Evolutionary conservation across 176 grass and related monocot genomes (phyloP).

Genomic region (Aegilops umbellulata): DNA sequence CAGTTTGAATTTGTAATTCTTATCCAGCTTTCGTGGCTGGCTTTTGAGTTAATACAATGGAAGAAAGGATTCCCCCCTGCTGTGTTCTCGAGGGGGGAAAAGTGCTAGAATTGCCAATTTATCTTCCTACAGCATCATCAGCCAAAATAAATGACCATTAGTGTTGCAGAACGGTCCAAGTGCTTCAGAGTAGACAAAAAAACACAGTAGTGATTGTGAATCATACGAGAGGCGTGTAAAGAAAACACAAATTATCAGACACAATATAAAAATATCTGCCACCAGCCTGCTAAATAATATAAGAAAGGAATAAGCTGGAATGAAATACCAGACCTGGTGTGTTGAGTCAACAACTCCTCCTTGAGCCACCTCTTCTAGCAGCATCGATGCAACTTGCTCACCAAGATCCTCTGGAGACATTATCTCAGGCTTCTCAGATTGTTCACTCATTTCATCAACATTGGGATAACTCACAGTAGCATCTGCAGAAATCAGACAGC

Average conservation of each 20-base stretch:
- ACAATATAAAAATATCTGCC: not conserved
- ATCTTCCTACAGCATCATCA: not conserved
- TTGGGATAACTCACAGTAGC: slow-evolving; percentile 53
- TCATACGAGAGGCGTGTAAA: not conserved
- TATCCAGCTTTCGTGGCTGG: not conserved
- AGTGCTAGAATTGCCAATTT: not conserved
- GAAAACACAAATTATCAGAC: not conserved
- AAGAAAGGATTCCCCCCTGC: not conserved
- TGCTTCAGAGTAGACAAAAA: not conserved
- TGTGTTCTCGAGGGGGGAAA: not conserved
- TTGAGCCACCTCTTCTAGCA: slow-evolving; percentile 76
- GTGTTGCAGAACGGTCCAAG: not conserved
- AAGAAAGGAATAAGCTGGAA: not conserved
- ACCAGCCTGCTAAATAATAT: not conserved
- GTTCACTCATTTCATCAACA: slow-evolving; percentile 62
- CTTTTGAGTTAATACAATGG: not conserved
- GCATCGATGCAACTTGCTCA: slow-evolving; percentile 71
- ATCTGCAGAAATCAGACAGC: slow-evolving; percentile 81
- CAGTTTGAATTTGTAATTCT: not conserved
- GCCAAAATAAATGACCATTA: not conserved
- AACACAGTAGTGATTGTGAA: not conserved
- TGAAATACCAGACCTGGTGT: slow-evolving; percentile 60
- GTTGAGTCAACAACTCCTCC: slow-evolving; percentile 92
- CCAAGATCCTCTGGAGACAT: slow-evolving; percentile 87
- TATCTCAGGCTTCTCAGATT: slow-evolving; percentile 62